phyloP scores from a whole-genome alignment of 805 yeast species.

The Starmerella potacharoeniae region DNA sequence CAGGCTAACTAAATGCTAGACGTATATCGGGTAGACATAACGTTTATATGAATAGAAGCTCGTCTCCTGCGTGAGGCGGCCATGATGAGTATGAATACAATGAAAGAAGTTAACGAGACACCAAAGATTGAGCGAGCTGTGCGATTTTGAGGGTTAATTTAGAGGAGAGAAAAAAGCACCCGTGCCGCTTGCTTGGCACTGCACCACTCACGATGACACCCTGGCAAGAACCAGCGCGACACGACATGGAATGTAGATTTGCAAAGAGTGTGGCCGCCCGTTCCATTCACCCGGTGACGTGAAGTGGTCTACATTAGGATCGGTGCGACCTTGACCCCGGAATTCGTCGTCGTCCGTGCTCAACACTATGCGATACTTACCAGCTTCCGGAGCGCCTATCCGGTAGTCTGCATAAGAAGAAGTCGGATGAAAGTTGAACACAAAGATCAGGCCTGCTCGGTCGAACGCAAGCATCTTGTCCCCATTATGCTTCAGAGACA shows the following conservation, averaged over 20 bases:
- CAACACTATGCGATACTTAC: conserved; percentile 61
- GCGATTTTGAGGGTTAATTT: neutral
- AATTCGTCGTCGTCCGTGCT: conserved; percentile 58
- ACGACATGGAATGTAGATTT: conserved; percentile 74
- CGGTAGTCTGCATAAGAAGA: conserved; percentile 76
- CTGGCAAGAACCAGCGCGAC: conserved; percentile 46
- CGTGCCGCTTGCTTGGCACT: neutral
- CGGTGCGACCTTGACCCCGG: conserved; percentile 77
- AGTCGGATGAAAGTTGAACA: conserved; percentile 84
- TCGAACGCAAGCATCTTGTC: conserved; percentile 87
- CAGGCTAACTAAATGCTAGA: neutral
- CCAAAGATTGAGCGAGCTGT: neutral
- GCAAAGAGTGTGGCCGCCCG: conserved; percentile 58
- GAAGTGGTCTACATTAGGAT: conserved; percentile 41
- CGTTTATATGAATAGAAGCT: too few relatives aligned
- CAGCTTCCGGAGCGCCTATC: conserved; percentile 76
- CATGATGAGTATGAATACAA: too few relatives aligned
- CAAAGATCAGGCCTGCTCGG: conserved; percentile 70
- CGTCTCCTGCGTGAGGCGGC: too few relatives aligned
- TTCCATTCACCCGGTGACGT: conserved; percentile 78
- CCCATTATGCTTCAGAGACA: conserved; percentile 74
- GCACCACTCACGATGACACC: neutral
- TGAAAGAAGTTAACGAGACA: too few relatives aligned
- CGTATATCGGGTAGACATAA: neutral
- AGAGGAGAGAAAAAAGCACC: neutral